Base-by-base conservation (phyloP, 768 basidiomycete species). In the Butyriboletus loyo region DNA sequence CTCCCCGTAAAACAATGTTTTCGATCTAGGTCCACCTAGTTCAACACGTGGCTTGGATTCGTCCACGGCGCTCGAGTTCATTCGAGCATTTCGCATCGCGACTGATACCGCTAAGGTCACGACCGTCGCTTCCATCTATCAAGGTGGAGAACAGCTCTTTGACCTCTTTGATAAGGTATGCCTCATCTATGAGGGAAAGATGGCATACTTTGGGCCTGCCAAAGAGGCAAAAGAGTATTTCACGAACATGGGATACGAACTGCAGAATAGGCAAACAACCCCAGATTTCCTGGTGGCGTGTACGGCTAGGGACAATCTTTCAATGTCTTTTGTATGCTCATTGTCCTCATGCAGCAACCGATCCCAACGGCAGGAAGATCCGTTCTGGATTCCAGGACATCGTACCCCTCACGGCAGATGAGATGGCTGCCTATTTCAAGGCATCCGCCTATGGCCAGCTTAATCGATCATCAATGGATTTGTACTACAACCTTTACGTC, bases 91-190 rank as follows among this genome's bases (percentile, higher is more conserved):
- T 31, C 80, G 87, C 4, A 75, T 83, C 37, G 73, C 79, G 4
- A 87, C 87, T 0, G 83, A 89, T 59, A 72, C 77, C 4, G 73
- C 73, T 49, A 64, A 71, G n/a, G 53, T 67, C 17, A 73, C 85
- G 0, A 89, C 85, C 0, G 78, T 93, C 52, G 87, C 89, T n/a
- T 86, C 88, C 1, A 81, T 94, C 34, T 92, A 93, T 68, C 91
- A 93, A 68, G 91, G 88, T 8, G 85, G 85, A 46, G 88, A 92
- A 64, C 75, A 75, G 3, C 64, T 86, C 0, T 86, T 83, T 53
- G 53, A 78, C 21, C 72, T 77, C 38, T 93, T 88, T 59, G 85
- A 88, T 75, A 86, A 57, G 25, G 49, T 57, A 10, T 53, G 52
- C n/a, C 22, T 57, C 38, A 37, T 56, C 1, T 25, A 50, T 11